A percentile compares a stretch with the other conserved stretches of the same genome.
Conservation (phyloP, 2,329 filamentous ascomycete genomes). For the Fonsecaea pedrosoi region DNA sequence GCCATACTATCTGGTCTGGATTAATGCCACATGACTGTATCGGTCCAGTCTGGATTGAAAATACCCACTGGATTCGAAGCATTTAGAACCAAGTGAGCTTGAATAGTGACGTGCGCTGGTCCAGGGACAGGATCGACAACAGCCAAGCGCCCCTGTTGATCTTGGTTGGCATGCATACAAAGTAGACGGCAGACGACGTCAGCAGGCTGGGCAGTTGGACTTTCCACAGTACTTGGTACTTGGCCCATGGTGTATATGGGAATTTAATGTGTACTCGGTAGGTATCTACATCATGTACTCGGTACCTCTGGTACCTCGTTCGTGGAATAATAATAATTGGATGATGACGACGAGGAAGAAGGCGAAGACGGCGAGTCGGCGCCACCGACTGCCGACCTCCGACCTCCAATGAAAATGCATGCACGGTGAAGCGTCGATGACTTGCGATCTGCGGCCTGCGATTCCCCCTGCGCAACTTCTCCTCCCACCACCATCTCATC, state of each 20-base stretch:
- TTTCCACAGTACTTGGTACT: neutral
- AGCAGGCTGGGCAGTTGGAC: neutral
- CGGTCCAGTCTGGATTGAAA: too few relatives aligned
- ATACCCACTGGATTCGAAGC: neutral
- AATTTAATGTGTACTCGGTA: too few relatives aligned
- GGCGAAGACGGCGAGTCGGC: slow-evolving; percentile 21
- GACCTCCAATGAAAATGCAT: neutral
- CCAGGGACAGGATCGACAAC: neutral
- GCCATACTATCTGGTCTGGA: neutral
- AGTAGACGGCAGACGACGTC: neutral
- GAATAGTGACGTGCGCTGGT: neutral
- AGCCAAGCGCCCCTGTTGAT: neutral
- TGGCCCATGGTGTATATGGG: too few relatives aligned
- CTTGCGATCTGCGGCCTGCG: neutral
- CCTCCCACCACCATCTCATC: neutral
- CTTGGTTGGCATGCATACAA: neutral
- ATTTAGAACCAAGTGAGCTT: neutral
- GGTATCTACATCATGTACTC: too few relatives aligned
- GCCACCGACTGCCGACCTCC: slow-evolving; percentile 12
- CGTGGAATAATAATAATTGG: neutral
- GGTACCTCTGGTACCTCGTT: neutral
- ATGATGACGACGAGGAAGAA: neutral
- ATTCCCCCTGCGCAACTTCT: neutral
- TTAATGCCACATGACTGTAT: neutral
- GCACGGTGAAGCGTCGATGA: neutral